Evolutionary conservation across 2,329 filamentous ascomycete species (phyloP).

Genomic region (Nemania sp.): DNA sequence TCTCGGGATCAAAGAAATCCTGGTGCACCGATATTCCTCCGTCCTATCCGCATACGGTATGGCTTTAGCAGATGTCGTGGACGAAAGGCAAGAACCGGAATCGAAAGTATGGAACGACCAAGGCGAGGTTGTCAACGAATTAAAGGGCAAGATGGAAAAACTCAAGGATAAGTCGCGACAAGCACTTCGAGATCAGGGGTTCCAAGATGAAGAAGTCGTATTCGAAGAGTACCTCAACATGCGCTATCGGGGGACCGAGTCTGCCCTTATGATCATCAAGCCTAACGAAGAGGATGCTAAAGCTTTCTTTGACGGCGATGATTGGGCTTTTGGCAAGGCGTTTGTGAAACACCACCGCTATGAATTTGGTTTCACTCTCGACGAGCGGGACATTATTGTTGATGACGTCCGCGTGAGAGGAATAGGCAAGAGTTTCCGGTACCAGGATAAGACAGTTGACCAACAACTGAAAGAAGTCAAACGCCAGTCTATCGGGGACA

Average conservation of each 20-base stretch:
- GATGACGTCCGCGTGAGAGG: slow-evolving; percentile 88
- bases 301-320: slow-evolving; percentile 63
- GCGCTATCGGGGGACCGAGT: slow-evolving; percentile 88
- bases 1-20: slow-evolving; percentile 81
- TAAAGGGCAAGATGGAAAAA: slow-evolving; percentile 76
- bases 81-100: slow-evolving; percentile 82
- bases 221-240: slow-evolving; percentile 96
- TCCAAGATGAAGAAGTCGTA: slow-evolving; percentile 71
- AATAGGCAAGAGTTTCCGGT: slow-evolving; percentile 85
- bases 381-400: slow-evolving; percentile 83
- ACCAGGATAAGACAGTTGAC: slow-evolving; percentile 80
- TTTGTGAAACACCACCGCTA: slow-evolving; percentile 88
- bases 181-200: slow-evolving; percentile 76
- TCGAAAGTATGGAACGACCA: slow-evolving; percentile 65
- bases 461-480: slow-evolving; percentile 76
- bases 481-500: slow-evolving; percentile 57
- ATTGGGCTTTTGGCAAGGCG: slow-evolving; percentile 82
- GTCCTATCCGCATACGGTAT: slow-evolving; percentile 91
- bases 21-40: slow-evolving; percentile 86
- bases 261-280: slow-evolving; percentile 85
- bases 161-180: slow-evolving; percentile 75
- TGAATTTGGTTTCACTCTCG: slow-evolving; percentile 89
- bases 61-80: slow-evolving; percentile 90
- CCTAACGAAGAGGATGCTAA: slow-evolving; percentile 66
- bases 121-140: slow-evolving; percentile 60